phyloP scores from a whole-genome alignment of 1,284 basidiomycete species.

The Anthracocystis panici-leucophaei region DNA sequence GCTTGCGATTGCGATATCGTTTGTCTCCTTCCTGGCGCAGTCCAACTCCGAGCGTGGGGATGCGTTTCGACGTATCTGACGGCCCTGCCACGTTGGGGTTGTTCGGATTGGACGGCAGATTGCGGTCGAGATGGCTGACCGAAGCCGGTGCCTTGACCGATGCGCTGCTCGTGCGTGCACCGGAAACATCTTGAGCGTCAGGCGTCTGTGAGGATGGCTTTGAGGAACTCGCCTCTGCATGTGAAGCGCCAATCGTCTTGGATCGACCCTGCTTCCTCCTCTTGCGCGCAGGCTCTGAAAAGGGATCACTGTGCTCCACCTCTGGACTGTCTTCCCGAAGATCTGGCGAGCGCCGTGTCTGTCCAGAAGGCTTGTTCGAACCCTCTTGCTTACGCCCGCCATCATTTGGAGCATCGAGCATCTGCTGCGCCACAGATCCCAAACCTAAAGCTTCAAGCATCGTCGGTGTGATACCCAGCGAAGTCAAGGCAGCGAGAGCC shows the following conservation, averaged over 20 bases:
- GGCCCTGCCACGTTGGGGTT: constrained; percentile 14
- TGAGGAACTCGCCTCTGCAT: constrained; percentile 11
- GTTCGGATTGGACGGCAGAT: constrained; percentile 10
- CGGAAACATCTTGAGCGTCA: neutral
- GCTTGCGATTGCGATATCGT: constrained; percentile 56
- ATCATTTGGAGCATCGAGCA: constrained; percentile 34
- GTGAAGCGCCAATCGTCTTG: constrained; percentile 10
- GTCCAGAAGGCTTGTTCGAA: constrained; percentile 4
- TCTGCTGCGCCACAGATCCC: constrained; percentile 41
- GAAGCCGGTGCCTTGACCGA: constrained; percentile 5
- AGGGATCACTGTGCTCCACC: constrained; percentile 12
- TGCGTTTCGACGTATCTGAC: constrained; percentile 27
- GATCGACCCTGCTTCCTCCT: constrained; percentile 41
- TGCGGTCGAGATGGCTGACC: constrained; percentile 8
- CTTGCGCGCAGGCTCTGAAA: constrained; percentile 39
- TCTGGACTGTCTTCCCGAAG: constrained; percentile 24
- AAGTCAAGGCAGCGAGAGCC: constrained; percentile 37
- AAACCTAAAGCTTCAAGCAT: constrained; percentile 50
- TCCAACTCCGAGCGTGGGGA: constrained; percentile 51
- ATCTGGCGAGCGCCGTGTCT: constrained; percentile 13
- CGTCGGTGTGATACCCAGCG: constrained; percentile 36
- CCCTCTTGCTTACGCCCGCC: constrained; percentile 9
- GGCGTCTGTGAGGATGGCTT: constrained; percentile 10
- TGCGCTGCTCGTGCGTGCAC: constrained; percentile 1
- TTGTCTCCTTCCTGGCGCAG: constrained; percentile 54